Conservation (phyloP, 331 rosid species). For the Phaseolus coccineus region DNA sequence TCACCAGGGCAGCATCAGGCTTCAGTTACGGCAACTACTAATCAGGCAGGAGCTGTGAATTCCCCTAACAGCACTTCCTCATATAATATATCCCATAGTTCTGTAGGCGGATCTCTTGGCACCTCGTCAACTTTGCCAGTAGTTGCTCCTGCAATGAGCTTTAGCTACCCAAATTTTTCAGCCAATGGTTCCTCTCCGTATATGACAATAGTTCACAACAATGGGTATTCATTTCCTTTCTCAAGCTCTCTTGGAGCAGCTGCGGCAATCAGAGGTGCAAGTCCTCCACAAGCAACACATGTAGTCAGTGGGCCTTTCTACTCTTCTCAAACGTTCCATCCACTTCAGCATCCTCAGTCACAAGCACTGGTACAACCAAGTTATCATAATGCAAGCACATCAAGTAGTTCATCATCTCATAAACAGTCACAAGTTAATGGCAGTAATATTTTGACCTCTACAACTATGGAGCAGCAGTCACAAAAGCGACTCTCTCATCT, state of each 20-base stretch:
- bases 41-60: slow-evolving; percentile 52
- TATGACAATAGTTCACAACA: slow-evolving; percentile 60
- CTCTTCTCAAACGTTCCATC: slow-evolving; percentile 62
- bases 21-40: slow-evolving; percentile 45
- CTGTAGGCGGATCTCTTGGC: slow-evolving; percentile 52
- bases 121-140: slow-evolving; percentile 59
- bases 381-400: slow-evolving; percentile 50
- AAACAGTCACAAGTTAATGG: slow-evolving; percentile 56
- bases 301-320: slow-evolving; percentile 56
- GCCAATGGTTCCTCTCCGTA: slow-evolving; percentile 59
- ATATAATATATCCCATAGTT: slow-evolving; percentile 48
- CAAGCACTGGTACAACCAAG: slow-evolving; percentile 52
- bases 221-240: slow-evolving; percentile 62
- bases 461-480: slow-evolving; percentile 56
- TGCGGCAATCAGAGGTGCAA: slow-evolving; percentile 52
- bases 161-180: slow-evolving; percentile 54
- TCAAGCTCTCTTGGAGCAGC: slow-evolving; percentile 59
- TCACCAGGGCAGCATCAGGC: slow-evolving; percentile 61
- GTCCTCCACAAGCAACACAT: slow-evolving; percentile 59
- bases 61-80: slow-evolving; percentile 48
- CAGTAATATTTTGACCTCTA: slow-evolving; percentile 51
- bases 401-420: slow-evolving; percentile 58
- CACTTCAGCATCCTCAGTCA: slow-evolving; percentile 61
- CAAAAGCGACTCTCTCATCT: slow-evolving; percentile 59
- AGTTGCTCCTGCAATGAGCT: slow-evolving; percentile 51